phyloP scores from a whole-genome alignment of 805 yeast species.

The Lipomyces orientalis region DNA sequence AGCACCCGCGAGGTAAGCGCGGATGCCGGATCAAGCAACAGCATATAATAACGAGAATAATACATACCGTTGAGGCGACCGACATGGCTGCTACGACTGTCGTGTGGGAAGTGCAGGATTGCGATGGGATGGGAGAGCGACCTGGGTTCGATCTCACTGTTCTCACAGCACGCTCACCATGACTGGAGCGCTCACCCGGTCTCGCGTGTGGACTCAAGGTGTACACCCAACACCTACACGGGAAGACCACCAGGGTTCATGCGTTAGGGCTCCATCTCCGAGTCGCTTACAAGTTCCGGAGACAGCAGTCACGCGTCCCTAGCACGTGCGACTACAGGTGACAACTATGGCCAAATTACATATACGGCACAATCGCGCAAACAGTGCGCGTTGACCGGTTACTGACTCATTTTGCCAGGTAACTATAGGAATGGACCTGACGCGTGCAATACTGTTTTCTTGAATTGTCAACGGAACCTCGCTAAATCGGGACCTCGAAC shows the following conservation, averaged over 20 bases:
- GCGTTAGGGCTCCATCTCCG: too few relatives aligned
- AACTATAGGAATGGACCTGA: too few relatives aligned
- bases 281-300: too few relatives aligned
- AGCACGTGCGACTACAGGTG: too few relatives aligned
- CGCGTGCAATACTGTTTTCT: too few relatives aligned
- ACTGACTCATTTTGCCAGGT: too few relatives aligned
- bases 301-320: too few relatives aligned
- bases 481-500: too few relatives aligned
- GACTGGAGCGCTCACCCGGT: not conserved
- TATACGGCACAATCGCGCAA: not conserved
- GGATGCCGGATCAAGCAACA: conserved; percentile 1
- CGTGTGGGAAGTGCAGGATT: not conserved
- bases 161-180: not conserved
- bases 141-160: not conserved
- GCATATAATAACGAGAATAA: not conserved
- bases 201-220: not conserved
- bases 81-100: conserved; percentile 25
- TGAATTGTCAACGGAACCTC: too few relatives aligned
- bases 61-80: conserved; percentile 29
- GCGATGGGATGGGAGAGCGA: not conserved
- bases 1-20: not conserved
- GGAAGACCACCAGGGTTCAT: too few relatives aligned
- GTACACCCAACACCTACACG: not conserved
- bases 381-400: too few relatives aligned
- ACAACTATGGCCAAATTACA: too few relatives aligned